Evolutionary conservation across 2,329 filamentous ascomycete genomes (phyloP).

Genomic region (Aspergillus clavatus): DNA sequence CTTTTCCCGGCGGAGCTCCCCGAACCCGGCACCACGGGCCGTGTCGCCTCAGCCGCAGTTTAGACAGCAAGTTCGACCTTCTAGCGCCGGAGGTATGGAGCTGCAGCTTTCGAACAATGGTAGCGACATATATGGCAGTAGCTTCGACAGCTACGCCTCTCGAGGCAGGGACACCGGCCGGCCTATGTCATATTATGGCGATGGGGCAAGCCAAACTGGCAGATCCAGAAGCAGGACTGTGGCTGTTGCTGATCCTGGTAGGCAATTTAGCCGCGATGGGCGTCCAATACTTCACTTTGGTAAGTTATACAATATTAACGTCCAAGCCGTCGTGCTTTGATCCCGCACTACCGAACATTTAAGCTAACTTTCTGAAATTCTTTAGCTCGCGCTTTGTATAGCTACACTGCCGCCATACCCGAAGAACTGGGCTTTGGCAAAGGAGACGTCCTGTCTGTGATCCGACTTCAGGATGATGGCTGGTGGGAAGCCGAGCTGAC

Average conservation of each 20-base stretch:
- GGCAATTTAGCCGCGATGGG: constrained; percentile 80
- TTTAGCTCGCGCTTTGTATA: constrained; percentile 84
- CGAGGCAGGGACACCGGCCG: constrained; percentile 38
- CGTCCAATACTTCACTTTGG: constrained; percentile 87
- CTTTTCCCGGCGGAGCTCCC: constrained; percentile 3
- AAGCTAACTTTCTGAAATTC: not conserved
- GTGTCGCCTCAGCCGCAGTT: constrained; percentile 47
- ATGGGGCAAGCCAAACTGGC: constrained; percentile 46
- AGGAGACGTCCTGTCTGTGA: constrained; percentile 81
- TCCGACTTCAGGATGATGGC: constrained; percentile 90
- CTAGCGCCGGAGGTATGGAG: constrained; percentile 56
- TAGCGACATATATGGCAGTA: constrained; percentile 50
- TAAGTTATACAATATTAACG: constrained; percentile 64
- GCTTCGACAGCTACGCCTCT: constrained; percentile 30
- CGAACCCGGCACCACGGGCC: constrained; percentile 7
- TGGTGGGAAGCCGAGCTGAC: constrained; percentile 99
- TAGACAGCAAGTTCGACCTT: constrained; percentile 46
- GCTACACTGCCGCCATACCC: constrained; percentile 89
- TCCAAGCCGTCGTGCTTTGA: no score
- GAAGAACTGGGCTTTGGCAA: constrained; percentile 92
- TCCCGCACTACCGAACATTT: no score
- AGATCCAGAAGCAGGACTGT: constrained; percentile 73
- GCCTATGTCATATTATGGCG: constrained; percentile 49
- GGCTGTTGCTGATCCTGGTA: constrained; percentile 62
- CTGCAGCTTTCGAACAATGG: constrained; percentile 60